Percentiles rank a stretch among this genome's conserved stretches.
Evolutionary conservation across 495 filamentous ascomycete species (phyloP).

Genomic region (Cryomyces antarcticus): DNA sequence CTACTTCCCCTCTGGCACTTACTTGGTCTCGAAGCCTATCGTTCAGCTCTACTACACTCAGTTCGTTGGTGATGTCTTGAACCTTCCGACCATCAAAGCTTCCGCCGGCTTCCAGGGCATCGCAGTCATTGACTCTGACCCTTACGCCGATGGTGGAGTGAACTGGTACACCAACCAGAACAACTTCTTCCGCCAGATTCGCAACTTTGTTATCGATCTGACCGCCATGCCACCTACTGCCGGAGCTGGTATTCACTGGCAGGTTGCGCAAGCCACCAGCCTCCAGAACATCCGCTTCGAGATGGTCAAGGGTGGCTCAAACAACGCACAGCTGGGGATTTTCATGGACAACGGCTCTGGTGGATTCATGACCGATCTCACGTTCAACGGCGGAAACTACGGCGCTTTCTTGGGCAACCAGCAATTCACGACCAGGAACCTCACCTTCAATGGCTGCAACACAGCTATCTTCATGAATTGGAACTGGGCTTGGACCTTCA

Average conservation of each 20-base stretch:
- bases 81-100: conserved; percentile 61
- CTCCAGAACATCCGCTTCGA: conserved; percentile 32
- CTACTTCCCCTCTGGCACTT: conserved; percentile 41
- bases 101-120: conserved; percentile 55
- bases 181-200: conserved; percentile 94
- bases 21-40: conserved; percentile 35
- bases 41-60: conserved; percentile 47
- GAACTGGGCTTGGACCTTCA: conserved; percentile 36
- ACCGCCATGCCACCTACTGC: conserved; percentile 40
- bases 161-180: conserved; percentile 89
- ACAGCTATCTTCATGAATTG: conserved; percentile 32
- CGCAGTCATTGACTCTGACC: conserved; percentile 76
- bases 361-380: conserved; percentile 26
- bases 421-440: conserved; percentile 30
- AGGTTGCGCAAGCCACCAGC: conserved; percentile 86
- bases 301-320: conserved; percentile 19
- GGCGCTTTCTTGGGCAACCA: conserved; percentile 32
- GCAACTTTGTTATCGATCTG: conserved; percentile 84
- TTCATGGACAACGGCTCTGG: conserved; percentile 82
- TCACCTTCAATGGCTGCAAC: conserved; percentile 27
- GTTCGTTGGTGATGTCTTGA: conserved; percentile 42
- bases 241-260: conserved; percentile 79
- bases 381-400: conserved; percentile 24
- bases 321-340: conserved; percentile 22
- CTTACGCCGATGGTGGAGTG: conserved; percentile 41